Evolutionary conservation across 352 stramenopile species (phyloP), one percentile per base, ranked within the genome.

Genomic region (Pythium rishiriense): DNA sequence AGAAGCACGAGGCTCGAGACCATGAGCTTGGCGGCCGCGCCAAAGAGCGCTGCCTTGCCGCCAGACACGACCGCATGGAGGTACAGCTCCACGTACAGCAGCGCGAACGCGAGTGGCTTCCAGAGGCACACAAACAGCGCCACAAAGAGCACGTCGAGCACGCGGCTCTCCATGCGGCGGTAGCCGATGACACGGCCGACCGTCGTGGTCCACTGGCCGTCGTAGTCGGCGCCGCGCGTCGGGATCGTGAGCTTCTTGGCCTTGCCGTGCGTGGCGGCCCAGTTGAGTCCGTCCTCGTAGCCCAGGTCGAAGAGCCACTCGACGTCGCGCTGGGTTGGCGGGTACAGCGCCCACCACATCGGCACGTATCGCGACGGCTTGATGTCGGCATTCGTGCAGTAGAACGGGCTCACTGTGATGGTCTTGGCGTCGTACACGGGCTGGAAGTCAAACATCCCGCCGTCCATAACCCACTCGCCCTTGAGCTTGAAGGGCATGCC

Each of bases 341-440:
- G 87, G 54, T 91, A 78, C 31, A 94, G 3, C 1, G 78, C 82
- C 88, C 88, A 96, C 85, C 87, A 94, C 78, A 96, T 87, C 2
- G 88, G 88, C 61, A 96, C 85, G 60, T 96, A 96, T n/a, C 86
- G 81, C 35, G 84, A 95, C 15, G 88, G 87, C 64, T 96, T 96
- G 64, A 96, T 96, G 67, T 96, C 87, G 7, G 87, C 85, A n/a
- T 77, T 71, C 12, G 85, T 89, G 69, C 83, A 96, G 75, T 96
- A 96, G 69, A 96, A 91, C 22, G 87, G 85, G 49, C 84, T 94
- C 35, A 96, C 71, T 0, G 83, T 93, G 59, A 96, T 70, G 1
- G 87, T 96, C 41, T 81, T 75, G 9, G 65, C 71, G 55, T 93
- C 80, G 45, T 85, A 78, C 25, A 90, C 74, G 21, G 88, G 88